Base-by-base conservation (phyloP, 306 rosid genomes). In the Rubus parviflorus region DNA sequence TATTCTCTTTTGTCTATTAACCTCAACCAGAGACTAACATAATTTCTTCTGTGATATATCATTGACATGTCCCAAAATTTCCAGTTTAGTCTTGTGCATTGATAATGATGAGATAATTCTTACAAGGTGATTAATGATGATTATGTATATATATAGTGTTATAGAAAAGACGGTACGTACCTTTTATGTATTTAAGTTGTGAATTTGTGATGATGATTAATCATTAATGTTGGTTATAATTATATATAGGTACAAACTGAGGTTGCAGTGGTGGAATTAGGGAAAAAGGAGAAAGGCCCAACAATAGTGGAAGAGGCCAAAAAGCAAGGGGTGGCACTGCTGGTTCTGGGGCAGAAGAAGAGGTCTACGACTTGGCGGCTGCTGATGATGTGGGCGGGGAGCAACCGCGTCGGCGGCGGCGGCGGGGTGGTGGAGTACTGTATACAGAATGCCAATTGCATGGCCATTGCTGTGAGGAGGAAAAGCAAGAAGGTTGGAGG, bases 391-490 rank as follows among this genome's bases (percentile, higher is more conserved):
- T 90, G 97, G 97, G 93, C 94, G 2, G 92, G 92, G 0, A 84
- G 85, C 51, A 82, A 20, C 51, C 51, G 71, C 4, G 47, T 15
- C 1, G 71, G 89, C 11, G 87, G 73, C 0, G 43, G 45, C 0
- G 42, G 82, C 0, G 92, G 97, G 0, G 83, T 84, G 66, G 96
- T 89, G 49, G 97, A 95, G 85, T 89, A 92, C 76, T 92, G 97
- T 75, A 89, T 95, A 14, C 92, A 95, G 70, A 95, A 95, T 80
- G 97, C 97, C 8, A 85, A 82, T 46, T 92, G 99, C 86, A 92
- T 95, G 99, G 97, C 97, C 19, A 85, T 95, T 77, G 99, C 97
- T 13, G 97, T 94, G 79, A 84, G 98, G 65, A 88, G 94, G 84
- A 94, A 94, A 73, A 79, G 92, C 79, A 89, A 89, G 79, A 91